Evolutionary conservation across 2,329 filamentous ascomycete genomes (phyloP).

Genomic region (Teratosphaeria pseudoeucalypti): DNA sequence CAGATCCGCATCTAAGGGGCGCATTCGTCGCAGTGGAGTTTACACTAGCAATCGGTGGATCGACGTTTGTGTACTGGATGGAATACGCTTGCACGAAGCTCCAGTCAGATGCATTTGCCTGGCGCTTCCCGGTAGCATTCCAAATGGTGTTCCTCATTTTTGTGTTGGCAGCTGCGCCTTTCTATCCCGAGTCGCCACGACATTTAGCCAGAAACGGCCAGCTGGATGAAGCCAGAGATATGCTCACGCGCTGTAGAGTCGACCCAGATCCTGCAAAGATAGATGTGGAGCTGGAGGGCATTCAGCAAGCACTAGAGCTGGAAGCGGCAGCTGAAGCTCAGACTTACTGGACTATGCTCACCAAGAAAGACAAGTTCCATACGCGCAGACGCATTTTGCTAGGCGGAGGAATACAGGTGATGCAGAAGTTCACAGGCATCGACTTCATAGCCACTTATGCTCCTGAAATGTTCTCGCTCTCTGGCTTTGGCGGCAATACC

Average conservation of each 20-base stretch:
- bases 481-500: not conserved
- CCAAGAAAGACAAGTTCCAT: not conserved
- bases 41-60: not conserved
- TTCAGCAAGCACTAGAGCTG: not conserved
- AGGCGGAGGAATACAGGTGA: not conserved
- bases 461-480: slow-evolving; percentile 1
- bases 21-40: slow-evolving; percentile 2
- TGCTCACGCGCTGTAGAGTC: slow-evolving; percentile 33
- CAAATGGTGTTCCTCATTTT: slow-evolving; percentile 53
- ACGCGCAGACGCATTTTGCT: not conserved
- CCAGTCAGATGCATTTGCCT: slow-evolving; percentile 20
- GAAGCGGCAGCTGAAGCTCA: not conserved
- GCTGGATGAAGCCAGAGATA: slow-evolving; percentile 54
- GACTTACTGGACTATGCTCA: slow-evolving; percentile 1
- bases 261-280: not conserved
- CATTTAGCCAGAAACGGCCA: slow-evolving; percentile 56
- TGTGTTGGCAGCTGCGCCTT: slow-evolving; percentile 35
- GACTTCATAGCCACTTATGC: slow-evolving; percentile 1
- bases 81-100: slow-evolving; percentile 2
- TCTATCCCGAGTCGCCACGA: slow-evolving; percentile 58
- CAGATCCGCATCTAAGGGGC: not conserved
- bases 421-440: slow-evolving; percentile 2
- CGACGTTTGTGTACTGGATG: slow-evolving; percentile 2
- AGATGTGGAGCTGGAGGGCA: not conserved
- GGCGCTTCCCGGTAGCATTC: slow-evolving; percentile 59